These are phyloP conservation scores for Aureobasidium zeae DNA, from an alignment of 2,329 filamentous ascomycete species.

Conservation along the genomic window DNA sequence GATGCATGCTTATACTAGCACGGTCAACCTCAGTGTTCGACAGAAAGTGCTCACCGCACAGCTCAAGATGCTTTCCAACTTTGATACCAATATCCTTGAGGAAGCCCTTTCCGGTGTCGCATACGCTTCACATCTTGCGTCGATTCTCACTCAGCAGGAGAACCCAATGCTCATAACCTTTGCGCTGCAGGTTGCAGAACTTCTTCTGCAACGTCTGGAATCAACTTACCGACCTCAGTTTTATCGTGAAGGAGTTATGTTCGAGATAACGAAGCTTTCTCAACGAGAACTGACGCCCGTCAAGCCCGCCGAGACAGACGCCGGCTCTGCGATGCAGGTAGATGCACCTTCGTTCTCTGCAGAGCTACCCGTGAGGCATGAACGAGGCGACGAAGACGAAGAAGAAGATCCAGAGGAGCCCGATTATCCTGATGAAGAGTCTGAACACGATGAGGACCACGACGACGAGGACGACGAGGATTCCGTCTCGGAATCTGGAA, in stretches of 20 bases:
- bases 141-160: conserved; percentile 91
- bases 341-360: conserved; percentile 8
- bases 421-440: conserved; percentile 46
- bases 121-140: conserved; percentile 90
- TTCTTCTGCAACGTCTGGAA: conserved; percentile 75
- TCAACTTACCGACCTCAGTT: conserved; percentile 92
- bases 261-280: conserved; percentile 77
- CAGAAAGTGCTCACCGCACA: conserved; percentile 95
- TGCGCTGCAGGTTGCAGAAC: conserved; percentile 79
- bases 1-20: conserved; percentile 95
- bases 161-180: conserved; percentile 78
- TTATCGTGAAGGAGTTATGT: conserved; percentile 90
- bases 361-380: conserved; percentile 18
- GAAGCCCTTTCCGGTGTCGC: conserved; percentile 81
- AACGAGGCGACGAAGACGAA: conserved; percentile 31
- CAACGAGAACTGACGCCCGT: conserved; percentile 30
- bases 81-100: conserved; percentile 75
- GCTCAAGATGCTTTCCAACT: conserved; percentile 91
- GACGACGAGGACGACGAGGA: conserved; percentile 38
- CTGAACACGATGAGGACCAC: conserved; percentile 46
- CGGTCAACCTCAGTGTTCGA: conserved; percentile 86
- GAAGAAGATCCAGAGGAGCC: conserved; percentile 27
- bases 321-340: conserved; percentile 13
- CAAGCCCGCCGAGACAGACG: conserved; percentile 16
- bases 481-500: conserved; percentile 19